Base-by-base conservation (phyloP, 495 filamentous ascomycete genomes). In the Tuber magnatum region DNA sequence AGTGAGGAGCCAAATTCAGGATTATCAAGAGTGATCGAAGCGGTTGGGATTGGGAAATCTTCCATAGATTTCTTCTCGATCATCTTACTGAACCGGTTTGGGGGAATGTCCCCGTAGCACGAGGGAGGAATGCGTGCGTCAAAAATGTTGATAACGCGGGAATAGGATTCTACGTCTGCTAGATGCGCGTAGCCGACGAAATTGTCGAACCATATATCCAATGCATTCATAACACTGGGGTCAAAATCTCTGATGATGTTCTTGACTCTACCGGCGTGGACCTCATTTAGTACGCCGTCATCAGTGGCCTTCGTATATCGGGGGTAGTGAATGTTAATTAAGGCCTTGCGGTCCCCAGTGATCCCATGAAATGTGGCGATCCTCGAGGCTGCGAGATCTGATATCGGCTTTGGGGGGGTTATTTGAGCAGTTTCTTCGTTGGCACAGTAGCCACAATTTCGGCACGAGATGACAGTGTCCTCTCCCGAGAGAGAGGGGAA, bases 401-500 rank as follows among this genome's bases (percentile, higher is more conserved):
- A 71, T 24, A 74, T 68, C 42, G 82, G 48, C 80, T 83, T n/a
- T 76, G 75, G n/a, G 1, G 68, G 75, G 4, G 75, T 16, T 9
- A 83, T 71, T 44, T 74, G 84, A 39, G 90, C 92, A 22, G 96
- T 85, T 82, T 98, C 95, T 78, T 96, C 92, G 76, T 98, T 99
- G 70, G 92, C 90, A 35, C 91, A 87, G 80, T 93, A 94, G 51
- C 87, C 85, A 83, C 95, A 99, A 48, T 81, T 82, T 22, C 84
- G 85, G 82, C 95, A 99, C 76, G 85, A 91, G 75, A 96, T 86
- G 32, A 99, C 86, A 1, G 88, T 90, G 80, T 99, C 95, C 83
- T 98, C 96, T 6, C 95, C 95, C 70, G 91, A 90, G 14, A 86
- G 77, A n/a, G 90, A 91, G 35, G 90, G 86, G 71, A 97, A 91